phyloP scores from a whole-genome alignment of 116 monocot genomes.

The Phalaenopsis hybrid region DNA sequence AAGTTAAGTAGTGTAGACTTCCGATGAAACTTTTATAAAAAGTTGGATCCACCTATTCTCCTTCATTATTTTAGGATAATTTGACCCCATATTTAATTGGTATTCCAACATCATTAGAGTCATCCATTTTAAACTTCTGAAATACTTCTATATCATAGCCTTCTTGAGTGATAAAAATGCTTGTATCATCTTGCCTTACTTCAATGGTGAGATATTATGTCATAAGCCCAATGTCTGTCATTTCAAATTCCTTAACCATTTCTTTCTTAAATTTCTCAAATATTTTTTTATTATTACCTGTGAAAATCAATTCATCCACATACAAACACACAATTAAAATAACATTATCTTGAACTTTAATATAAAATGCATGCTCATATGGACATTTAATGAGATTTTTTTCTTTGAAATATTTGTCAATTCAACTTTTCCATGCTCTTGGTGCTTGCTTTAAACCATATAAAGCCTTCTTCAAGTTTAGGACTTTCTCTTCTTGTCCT shows the following conservation, averaged over 20 bases:
- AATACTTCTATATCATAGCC: neutral
- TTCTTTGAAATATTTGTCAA: neutral
- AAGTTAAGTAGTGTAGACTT: neutral
- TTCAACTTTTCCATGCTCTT: neutral
- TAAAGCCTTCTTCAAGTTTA: neutral
- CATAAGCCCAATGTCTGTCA: neutral
- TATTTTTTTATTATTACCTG: neutral
- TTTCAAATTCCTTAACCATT: neutral
- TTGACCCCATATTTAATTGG: neutral
- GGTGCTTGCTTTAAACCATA: neutral
- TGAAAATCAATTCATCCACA: neutral
- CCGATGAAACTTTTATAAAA: neutral
- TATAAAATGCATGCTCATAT: neutral
- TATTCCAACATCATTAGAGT: neutral
- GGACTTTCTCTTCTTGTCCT: neutral
- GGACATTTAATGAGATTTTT: neutral
- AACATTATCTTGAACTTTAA: neutral
- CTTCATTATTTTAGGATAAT: neutral
- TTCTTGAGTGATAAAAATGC: neutral
- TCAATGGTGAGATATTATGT: neutral
- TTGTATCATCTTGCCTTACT: neutral
- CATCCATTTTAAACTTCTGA: neutral
- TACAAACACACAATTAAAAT: neutral
- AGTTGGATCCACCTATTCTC: neutral
- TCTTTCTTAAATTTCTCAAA: neutral